Evolutionary conservation across 2,329 filamentous ascomycete species (phyloP).

Genomic region (Paramyrothecium sp.): DNA sequence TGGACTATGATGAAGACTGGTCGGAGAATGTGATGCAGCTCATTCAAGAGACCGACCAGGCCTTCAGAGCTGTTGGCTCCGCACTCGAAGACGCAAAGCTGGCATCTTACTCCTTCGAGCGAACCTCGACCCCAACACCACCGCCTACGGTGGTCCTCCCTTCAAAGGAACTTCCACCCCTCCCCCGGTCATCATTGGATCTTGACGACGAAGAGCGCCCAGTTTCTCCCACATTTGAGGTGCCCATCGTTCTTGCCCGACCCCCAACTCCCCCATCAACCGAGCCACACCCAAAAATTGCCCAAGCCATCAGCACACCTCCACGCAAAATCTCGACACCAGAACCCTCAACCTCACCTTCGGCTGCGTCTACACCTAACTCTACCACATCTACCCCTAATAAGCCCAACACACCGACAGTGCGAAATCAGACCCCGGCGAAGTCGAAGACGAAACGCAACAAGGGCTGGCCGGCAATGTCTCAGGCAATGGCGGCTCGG

Average conservation of each 20-base stretch:
- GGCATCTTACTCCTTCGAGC: slow-evolving; percentile 17
- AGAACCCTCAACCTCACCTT: not conserved
- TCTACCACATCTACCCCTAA: slow-evolving; percentile 5
- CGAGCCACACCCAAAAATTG: not conserved
- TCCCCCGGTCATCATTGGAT: not conserved
- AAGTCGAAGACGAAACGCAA: slow-evolving; percentile 41
- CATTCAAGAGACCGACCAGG: slow-evolving; percentile 48
- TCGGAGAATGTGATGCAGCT: slow-evolving; percentile 42
- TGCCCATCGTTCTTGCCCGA: not conserved
- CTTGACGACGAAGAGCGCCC: not conserved
- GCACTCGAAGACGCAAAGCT: slow-evolving; percentile 37
- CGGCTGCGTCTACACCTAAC: not conserved
- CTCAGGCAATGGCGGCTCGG: slow-evolving; percentile 29
- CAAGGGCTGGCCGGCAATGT: slow-evolving; percentile 8
- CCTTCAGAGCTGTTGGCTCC: slow-evolving; percentile 44
- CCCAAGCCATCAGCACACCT: not conserved
- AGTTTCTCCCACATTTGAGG: not conserved
- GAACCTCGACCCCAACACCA: slow-evolving; percentile 11
- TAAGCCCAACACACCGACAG: slow-evolving; percentile 11
- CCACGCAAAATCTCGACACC: not conserved
- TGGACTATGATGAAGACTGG: slow-evolving; percentile 14
- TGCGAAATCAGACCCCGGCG: slow-evolving; percentile 27
- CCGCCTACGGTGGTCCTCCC: slow-evolving; percentile 3
- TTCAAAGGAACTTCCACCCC: not conserved
- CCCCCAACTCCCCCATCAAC: not conserved